Evolutionary conservation across 2,329 filamentous ascomycete species (phyloP).

Genomic region (Tricladium varicosporioides): DNA sequence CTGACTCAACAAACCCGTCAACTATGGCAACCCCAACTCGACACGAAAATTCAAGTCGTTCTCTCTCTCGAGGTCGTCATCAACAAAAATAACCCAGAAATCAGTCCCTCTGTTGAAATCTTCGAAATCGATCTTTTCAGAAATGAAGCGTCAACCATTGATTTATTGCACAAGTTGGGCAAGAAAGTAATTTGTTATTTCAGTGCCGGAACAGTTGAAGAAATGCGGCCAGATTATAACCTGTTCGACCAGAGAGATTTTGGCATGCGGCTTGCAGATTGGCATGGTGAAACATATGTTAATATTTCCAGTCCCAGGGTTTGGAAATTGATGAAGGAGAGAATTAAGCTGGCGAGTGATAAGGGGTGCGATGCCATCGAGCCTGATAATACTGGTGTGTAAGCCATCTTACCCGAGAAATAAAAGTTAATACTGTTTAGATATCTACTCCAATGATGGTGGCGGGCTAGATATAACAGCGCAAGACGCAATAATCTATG

Average conservation of each 20-base stretch:
- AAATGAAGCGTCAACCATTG: constrained; percentile 38
- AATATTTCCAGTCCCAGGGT: constrained; percentile 56
- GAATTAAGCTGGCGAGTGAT: constrained; percentile 55
- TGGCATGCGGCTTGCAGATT: constrained; percentile 58
- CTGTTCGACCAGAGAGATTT: constrained; percentile 55
- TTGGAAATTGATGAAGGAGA: constrained; percentile 60
- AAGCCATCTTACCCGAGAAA: not conserved
- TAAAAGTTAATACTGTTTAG: not conserved
- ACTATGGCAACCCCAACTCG: not conserved
- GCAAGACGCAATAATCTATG: not conserved
- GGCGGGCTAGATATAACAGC: not conserved
- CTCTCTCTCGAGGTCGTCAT: not conserved
- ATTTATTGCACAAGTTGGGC: constrained; percentile 45
- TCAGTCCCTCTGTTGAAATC: not conserved
- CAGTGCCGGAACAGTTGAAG: constrained; percentile 67
- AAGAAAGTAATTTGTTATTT: constrained; percentile 74
- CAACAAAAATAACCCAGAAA: not conserved
- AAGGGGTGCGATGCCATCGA: constrained; percentile 70
- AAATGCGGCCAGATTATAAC: constrained; percentile 54
- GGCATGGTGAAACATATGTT: constrained; percentile 67
- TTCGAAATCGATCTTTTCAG: not conserved
- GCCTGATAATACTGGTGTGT: constrained; percentile 63
- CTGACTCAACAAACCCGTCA: not conserved
- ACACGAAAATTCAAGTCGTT: not conserved
- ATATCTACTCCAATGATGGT: not conserved